Percentiles rank a stretch among this genome's conserved stretches.
These are phyloP conservation scores for Dendrobium chrysotoxum DNA, from an alignment of 106 monocot species.

Conservation along the genomic window DNA sequence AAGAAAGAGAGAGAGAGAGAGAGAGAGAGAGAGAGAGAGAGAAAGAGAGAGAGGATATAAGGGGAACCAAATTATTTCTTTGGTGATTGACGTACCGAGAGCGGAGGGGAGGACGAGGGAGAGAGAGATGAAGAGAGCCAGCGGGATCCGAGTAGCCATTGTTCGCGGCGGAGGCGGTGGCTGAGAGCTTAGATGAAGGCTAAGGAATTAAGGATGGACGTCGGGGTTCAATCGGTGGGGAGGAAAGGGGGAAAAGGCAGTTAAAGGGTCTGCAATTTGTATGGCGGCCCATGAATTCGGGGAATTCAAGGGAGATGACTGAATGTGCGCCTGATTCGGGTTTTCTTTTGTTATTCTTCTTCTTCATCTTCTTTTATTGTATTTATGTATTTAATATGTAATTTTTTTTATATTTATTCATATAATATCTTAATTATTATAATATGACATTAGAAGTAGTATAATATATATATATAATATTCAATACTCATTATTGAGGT, in stretches of 20 bases:
- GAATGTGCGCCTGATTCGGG: background rate
- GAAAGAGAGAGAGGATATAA: too few species aligned
- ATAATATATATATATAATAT: too few species aligned
- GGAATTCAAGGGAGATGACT: background rate
- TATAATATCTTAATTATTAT: too few species aligned
- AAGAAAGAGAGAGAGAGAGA: too few species aligned
- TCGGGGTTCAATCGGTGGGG: background rate
- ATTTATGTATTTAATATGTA: too few species aligned
- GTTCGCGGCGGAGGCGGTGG: background rate
- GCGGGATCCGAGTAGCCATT: constrained; percentile 1
- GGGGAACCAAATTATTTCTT: too few species aligned
- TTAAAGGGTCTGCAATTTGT: background rate
- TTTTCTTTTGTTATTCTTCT: too few species aligned
- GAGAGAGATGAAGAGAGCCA: constrained; percentile 36
- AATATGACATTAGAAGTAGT: too few species aligned
- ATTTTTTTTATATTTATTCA: too few species aligned
- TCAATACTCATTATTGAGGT: too few species aligned
- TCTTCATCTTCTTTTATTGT: too few species aligned
- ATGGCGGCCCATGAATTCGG: background rate
- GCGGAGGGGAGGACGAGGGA: constrained; percentile 30
- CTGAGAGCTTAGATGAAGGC: background rate
- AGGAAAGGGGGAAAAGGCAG: background rate
- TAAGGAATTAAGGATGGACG: background rate
- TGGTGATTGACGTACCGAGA: constrained; percentile 17
- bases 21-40: too few species aligned